Evolutionary conservation across 192 early-diverging fungal genomes (phyloP).

Genomic region (Coemansia javaensis): DNA sequence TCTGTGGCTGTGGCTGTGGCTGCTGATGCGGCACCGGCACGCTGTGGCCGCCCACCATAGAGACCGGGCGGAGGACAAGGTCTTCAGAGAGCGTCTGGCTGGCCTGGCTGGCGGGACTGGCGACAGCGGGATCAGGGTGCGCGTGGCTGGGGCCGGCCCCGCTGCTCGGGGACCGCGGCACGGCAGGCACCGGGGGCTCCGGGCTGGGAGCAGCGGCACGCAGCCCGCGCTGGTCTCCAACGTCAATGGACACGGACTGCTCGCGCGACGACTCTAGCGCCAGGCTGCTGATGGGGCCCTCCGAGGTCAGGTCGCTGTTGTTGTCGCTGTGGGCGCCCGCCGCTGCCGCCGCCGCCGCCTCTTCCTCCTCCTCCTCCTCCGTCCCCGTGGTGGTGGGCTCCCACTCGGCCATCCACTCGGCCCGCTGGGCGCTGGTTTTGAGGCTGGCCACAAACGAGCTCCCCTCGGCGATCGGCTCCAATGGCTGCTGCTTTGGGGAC

Average conservation of each 20-base stretch:
- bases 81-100: conserved; percentile 23
- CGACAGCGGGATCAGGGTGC: background rate
- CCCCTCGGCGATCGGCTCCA: conserved; percentile 10
- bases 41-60: conserved; percentile 7
- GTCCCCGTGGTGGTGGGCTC: too few species aligned
- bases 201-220: background rate
- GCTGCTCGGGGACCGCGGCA: background rate
- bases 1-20: too few species aligned
- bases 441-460: conserved; percentile 46
- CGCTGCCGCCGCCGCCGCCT: too few species aligned
- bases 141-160: background rate
- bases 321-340: conserved; percentile 10
- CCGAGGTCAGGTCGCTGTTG: conserved; percentile 19
- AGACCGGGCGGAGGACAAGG: conserved; percentile 39
- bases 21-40: background rate
- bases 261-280: conserved; percentile 28
- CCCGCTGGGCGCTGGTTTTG: conserved; percentile 27
- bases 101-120: conserved; percentile 5
- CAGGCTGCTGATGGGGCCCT: conserved; percentile 20
- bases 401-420: conserved; percentile 31
- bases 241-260: conserved; percentile 27
- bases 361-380: too few species aligned
- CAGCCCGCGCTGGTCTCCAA: conserved; percentile 7
- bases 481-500: conserved; percentile 1
- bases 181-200: background rate